Percentiles rank a stretch among this genome's conserved stretches.
Evolutionary conservation across 2,329 filamentous ascomycete genomes (phyloP).

Genomic region (Zelopaecilomyces penicillatus): DNA sequence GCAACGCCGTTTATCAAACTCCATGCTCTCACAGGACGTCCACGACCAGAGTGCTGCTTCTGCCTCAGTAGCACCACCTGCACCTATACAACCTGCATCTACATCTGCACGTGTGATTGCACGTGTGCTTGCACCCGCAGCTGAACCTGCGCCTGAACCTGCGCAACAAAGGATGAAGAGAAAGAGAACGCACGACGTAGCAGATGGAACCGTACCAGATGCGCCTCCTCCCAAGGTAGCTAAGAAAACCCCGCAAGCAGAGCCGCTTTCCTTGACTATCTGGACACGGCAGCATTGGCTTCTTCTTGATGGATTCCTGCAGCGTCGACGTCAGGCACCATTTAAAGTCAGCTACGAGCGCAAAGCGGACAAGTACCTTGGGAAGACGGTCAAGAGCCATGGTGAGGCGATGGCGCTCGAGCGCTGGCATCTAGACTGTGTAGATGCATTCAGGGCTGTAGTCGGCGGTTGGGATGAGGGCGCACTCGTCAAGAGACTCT

Average conservation of each 20-base stretch:
- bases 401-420: conserved; percentile 40
- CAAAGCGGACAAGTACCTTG: conserved; percentile 31
- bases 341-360: conserved; percentile 21
- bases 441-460: conserved; percentile 43
- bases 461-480: conserved; percentile 43
- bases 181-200: conserved; percentile 21
- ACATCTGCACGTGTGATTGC: not conserved
- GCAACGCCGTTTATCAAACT: conserved; percentile 20
- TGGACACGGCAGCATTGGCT: conserved; percentile 49
- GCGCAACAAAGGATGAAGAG: too few species aligned
- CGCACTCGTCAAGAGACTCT: conserved; percentile 43
- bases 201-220: conserved; percentile 20
- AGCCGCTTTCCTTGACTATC: conserved; percentile 30
- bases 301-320: conserved; percentile 42
- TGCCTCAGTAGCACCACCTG: conserved; percentile 6
- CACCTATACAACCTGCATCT: conserved; percentile 16
- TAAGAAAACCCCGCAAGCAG: conserved; percentile 9
- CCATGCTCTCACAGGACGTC: conserved; percentile 6
- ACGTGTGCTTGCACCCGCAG: too few species aligned
- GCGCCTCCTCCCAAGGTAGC: conserved; percentile 13
- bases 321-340: conserved; percentile 36
- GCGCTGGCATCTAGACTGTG: conserved; percentile 49
- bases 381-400: conserved; percentile 39
- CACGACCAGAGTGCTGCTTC: not conserved
- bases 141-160: too few species aligned